These are phyloP conservation scores for Metarhizium album DNA, from an alignment of 2,329 filamentous ascomycete genomes.

Conservation along the genomic window DNA sequence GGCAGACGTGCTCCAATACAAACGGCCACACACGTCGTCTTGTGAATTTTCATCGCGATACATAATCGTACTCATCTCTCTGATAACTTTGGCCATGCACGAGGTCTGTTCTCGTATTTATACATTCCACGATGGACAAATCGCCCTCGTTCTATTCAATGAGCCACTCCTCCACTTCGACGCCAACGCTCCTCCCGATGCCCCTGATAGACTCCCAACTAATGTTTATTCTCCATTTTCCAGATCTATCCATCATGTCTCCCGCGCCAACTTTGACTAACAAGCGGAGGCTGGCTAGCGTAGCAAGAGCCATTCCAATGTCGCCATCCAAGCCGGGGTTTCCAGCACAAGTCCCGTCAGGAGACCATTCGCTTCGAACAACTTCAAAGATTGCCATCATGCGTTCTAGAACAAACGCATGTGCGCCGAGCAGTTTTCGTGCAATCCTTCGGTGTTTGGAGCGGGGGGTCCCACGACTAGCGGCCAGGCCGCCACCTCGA, in stretches of 20 bases:
- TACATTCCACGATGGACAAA: neutral
- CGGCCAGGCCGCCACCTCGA: conserved; percentile 34
- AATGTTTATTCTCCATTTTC: conserved; percentile 68
- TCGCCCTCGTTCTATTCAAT: conserved; percentile 38
- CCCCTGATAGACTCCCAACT: conserved; percentile 66
- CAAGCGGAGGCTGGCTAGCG: conserved; percentile 58
- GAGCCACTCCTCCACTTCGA: conserved; percentile 72
- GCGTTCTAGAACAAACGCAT: conserved; percentile 67
- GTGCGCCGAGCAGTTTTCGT: conserved; percentile 64
- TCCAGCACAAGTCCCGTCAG: conserved; percentile 16
- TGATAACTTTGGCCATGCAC: neutral
- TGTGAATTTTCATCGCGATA: neutral
- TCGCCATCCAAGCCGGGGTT: conserved; percentile 38
- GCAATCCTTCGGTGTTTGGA: conserved; percentile 61
- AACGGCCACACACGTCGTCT: neutral
- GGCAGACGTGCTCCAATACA: neutral
- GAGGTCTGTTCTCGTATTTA: neutral
- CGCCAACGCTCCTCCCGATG: conserved; percentile 60
- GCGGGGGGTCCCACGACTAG: conserved; percentile 19
- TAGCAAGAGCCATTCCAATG: conserved; percentile 56
- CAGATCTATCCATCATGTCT: conserved; percentile 57
- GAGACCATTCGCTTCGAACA: conserved; percentile 46
- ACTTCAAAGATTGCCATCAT: conserved; percentile 69
- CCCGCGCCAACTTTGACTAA: conserved; percentile 52
- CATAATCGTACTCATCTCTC: neutral